These are phyloP conservation scores for Cercophora scortea DNA, from an alignment of 495 filamentous ascomycete genomes.

Conservation along the genomic window DNA sequence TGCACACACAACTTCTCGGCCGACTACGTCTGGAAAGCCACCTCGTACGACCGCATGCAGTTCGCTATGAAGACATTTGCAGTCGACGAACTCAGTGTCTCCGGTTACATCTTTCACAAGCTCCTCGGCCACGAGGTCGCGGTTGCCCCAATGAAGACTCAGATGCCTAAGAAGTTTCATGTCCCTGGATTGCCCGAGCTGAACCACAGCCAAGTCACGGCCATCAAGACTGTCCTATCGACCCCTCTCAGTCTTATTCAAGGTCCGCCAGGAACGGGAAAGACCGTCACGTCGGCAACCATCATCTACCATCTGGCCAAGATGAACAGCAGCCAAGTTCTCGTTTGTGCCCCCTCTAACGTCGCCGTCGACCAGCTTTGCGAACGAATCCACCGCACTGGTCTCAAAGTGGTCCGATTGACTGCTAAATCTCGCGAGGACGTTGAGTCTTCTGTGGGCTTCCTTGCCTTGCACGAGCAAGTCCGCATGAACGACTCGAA, in stretches of 20 bases:
- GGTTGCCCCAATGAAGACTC: constrained; percentile 92
- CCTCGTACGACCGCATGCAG: constrained; percentile 98
- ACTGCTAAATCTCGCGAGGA: constrained; percentile 98
- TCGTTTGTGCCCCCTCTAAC: constrained; percentile 97
- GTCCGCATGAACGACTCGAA: constrained; percentile 97
- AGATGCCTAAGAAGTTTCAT: constrained; percentile 93
- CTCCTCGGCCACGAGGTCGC: constrained; percentile 94
- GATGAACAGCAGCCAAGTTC: constrained; percentile 86
- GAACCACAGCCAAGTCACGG: constrained; percentile 92
- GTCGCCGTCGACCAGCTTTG: constrained; percentile 98
- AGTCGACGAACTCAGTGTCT: constrained; percentile 96
- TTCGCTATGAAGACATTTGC: constrained; percentile 99
- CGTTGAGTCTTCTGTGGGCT: constrained; percentile 92
- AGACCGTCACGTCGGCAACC: constrained; percentile 98
- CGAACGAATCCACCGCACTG: constrained; percentile 91
- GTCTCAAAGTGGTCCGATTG: constrained; percentile 93
- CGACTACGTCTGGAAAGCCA: constrained; percentile 99
- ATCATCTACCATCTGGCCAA: constrained; percentile 98
- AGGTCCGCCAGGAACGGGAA: constrained; percentile 93
- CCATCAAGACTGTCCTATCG: constrained; percentile 90
- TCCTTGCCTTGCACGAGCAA: constrained; percentile 92
- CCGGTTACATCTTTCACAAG: constrained; percentile 97
- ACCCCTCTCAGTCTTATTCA: constrained; percentile 94
- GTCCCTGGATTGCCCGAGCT: constrained; percentile 93
- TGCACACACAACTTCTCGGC: constrained; percentile 97